Base-by-base conservation (phyloP, 192 early-diverging fungal genomes). In the Mortierella claussenii region DNA sequence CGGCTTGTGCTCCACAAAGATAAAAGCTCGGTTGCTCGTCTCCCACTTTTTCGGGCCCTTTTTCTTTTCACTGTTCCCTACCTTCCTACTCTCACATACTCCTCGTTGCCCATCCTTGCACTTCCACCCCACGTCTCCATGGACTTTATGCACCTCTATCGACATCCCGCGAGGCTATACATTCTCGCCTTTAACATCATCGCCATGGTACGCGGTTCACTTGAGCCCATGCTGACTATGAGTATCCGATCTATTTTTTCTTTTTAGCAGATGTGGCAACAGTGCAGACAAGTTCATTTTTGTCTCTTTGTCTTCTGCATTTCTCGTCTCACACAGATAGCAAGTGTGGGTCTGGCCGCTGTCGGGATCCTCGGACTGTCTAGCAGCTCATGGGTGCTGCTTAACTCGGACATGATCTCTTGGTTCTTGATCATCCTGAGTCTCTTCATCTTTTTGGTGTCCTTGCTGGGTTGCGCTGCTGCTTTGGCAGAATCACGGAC, bases 381-480 rank as follows among this genome's bases (percentile, higher is more conserved):
- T 15, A 42, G 34, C 4, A 34, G n/a, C 8, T 24, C 56, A 23
- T 28, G 30, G 15, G 1, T 60, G 8, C 28, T 65, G 0, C 62
- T 75, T 17, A 57, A 60, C n/a, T 65, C 56, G 0, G 43, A 31
- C 0, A 7, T 18, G 4, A 23, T 66, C 40, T 55, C 70, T 7
- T 75, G 70, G 70, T 28, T 31, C 2, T 34, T 66, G 20, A 27
- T 66, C 13, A 40, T 43, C 12, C 43, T 66, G 32, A 49, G 70
- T 13, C 10, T 60, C 4, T 7, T 75, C 24, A 47, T 65, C 21
- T 30, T 75, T 23, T 31, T 60, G 18, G 51, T 45, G 26, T 75
- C 70, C 24, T 11, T 65, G n/a, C 33, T 75, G 1, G 63, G 70
- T 7, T 49, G 55, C 23, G 24, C 57, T 3, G 34, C 44, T 5